Percentiles rank a stretch among this genome's conserved stretches.
phyloP scores from a whole-genome alignment of 345 rosid genomes.

The Salix purpurea region DNA sequence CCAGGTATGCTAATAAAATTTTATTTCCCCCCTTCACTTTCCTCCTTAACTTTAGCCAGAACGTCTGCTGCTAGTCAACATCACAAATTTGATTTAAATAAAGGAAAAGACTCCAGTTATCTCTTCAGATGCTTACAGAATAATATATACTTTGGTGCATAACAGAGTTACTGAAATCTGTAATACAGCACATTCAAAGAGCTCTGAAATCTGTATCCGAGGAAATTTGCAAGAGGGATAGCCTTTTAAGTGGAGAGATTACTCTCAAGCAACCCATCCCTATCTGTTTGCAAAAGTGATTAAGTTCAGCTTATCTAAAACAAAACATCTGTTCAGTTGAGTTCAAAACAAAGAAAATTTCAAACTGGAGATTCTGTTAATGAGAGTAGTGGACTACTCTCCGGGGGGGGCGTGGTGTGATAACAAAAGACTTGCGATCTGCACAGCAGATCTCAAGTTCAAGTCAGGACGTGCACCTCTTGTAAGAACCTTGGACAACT shows the following conservation, averaged over 20 bases:
- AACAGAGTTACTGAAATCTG: not conserved
- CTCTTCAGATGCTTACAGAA: not conserved
- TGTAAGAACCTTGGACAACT: too few relatives aligned
- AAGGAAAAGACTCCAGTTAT: not conserved
- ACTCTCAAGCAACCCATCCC: not conserved
- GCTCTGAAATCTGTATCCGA: not conserved
- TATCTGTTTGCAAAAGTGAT: not conserved
- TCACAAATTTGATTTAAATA: not conserved
- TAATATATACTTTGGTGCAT: not conserved
- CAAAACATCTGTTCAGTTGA: not conserved
- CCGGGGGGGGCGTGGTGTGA: too few relatives aligned
- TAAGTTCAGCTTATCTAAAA: not conserved
- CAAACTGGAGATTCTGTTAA: not conserved
- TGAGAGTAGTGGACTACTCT: not conserved
- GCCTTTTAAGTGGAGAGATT: not conserved
- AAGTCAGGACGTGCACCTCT: too few relatives aligned
- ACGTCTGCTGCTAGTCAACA: conserved; percentile 14
- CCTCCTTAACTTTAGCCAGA: not conserved
- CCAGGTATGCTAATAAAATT: not conserved
- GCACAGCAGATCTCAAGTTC: too few relatives aligned
- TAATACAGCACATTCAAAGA: not conserved
- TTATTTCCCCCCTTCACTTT: not conserved
- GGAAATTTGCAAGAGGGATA: not conserved
- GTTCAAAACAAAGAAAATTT: not conserved
- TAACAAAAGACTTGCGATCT: too few relatives aligned